Evolutionary conservation across 2,329 filamentous ascomycete species (phyloP).

Genomic region (Diplocarpon rosae): DNA sequence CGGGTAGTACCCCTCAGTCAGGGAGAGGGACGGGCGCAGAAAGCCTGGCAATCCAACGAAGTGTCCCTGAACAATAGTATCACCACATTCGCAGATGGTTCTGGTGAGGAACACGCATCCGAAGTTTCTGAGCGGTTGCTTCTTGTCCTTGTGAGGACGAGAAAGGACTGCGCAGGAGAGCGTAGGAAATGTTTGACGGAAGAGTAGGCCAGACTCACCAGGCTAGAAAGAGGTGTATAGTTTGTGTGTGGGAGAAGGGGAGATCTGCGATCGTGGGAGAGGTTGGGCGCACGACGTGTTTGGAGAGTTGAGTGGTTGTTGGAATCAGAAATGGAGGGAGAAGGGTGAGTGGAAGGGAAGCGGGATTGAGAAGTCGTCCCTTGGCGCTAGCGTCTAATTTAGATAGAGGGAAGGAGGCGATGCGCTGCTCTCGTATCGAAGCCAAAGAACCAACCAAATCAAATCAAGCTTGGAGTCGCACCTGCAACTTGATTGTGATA

Average conservation of each 20-base stretch:
- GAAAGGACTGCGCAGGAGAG: too few species aligned
- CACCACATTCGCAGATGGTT: neutral
- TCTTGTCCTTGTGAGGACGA: neutral
- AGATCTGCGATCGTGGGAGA: constrained; percentile 4
- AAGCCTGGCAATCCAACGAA: constrained; percentile 1
- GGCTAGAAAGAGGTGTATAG: constrained; percentile 9
- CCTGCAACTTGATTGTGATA: too few species aligned
- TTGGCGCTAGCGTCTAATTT: constrained; percentile 14
- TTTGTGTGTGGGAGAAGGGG: constrained; percentile 4
- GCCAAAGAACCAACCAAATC: neutral
- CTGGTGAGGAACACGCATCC: neutral
- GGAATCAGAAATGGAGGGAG: constrained; percentile 9
- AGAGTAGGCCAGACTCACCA: constrained; percentile 17
- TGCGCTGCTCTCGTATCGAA: neutral
- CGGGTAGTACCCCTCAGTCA: constrained; percentile 21
- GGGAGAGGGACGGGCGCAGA: constrained; percentile 19
- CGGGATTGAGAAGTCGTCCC: constrained; percentile 18
- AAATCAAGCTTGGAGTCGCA: neutral
- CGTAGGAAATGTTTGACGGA: too few species aligned
- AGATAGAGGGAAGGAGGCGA: constrained; percentile 2
- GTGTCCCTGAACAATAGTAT: neutral
- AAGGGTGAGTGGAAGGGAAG: constrained; percentile 10
- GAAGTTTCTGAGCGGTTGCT: neutral
- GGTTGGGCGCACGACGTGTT: constrained; percentile 14
- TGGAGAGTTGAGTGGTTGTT: constrained; percentile 9